Conservation (phyloP, 192 early-diverging fungal genomes). For the Podila clonocystis region DNA sequence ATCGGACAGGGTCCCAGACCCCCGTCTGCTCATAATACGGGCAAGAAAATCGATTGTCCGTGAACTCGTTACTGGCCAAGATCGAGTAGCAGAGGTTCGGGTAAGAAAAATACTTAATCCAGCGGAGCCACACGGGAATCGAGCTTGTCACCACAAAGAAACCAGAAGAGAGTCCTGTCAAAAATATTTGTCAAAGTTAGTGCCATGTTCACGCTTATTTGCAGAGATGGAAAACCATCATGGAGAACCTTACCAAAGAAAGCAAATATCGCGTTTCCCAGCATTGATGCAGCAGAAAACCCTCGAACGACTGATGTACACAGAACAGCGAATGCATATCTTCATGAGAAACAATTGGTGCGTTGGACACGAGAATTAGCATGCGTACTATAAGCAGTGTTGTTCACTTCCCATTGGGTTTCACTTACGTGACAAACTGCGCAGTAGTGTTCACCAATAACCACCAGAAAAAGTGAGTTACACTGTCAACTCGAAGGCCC, state of each 20-base stretch:
- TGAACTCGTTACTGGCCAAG: conserved; percentile 44
- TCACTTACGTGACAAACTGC: conserved; percentile 40
- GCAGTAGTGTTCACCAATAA: conserved; percentile 25
- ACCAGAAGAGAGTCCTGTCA: conserved; percentile 32
- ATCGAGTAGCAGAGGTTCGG: conserved; percentile 28
- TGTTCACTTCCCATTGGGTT: too few relatives aligned
- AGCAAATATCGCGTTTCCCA: conserved; percentile 47
- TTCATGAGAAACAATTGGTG: not conserved
- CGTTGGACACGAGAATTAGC: not conserved
- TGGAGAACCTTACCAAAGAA: conserved; percentile 33
- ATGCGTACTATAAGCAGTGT: too few relatives aligned
- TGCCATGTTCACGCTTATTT: not conserved
- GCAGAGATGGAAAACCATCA: not conserved
- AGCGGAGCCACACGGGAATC: conserved; percentile 42
- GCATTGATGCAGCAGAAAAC: conserved; percentile 35
- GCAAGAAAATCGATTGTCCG: conserved; percentile 24
- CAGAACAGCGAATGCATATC: conserved; percentile 32
- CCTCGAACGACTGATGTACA: conserved; percentile 34
- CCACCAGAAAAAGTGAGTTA: conserved; percentile 39
- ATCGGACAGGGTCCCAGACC: conserved; percentile 28
- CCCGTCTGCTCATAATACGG: conserved; percentile 13
- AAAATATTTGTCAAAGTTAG: not conserved
- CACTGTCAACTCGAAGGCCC: conserved; percentile 30
- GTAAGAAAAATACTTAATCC: conserved; percentile 40
- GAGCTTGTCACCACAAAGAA: conserved; percentile 40